Conservation (phyloP, 306 rosid species). For the Fragaria iinumae region DNA sequence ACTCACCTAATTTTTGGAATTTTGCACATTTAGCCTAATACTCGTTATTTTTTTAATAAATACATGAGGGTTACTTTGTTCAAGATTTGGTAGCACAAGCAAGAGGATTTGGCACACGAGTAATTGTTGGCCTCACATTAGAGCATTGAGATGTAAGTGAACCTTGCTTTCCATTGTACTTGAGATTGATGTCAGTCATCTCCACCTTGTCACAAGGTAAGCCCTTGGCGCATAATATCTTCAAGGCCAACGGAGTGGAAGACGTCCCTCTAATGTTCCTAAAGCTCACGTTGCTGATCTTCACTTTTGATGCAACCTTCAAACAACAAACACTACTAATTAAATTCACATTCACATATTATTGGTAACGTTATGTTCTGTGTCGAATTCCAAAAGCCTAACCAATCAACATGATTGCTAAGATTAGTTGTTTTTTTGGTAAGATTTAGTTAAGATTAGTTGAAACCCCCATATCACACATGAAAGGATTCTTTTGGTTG, state of each 20-base stretch:
- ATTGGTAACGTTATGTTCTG: too few species aligned
- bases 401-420: neutral
- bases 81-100: neutral
- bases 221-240: neutral
- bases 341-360: neutral
- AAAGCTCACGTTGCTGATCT: conserved; percentile 1
- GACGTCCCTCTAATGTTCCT: conserved; percentile 1
- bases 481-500: too few species aligned
- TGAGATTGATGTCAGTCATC: neutral
- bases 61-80: neutral
- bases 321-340: neutral
- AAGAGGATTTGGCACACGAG: neutral
- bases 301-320: neutral
- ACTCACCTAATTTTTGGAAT: too few species aligned
- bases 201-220: neutral
- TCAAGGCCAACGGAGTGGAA: neutral
- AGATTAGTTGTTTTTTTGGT: too few species aligned
- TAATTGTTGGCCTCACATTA: neutral
- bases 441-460: too few species aligned
- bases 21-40: too few species aligned
- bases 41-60: too few species aligned
- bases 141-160: neutral
- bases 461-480: too few species aligned
- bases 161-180: neutral
- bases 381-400: neutral